Base-by-base conservation (phyloP, 805 yeast genomes). In the Sugiyamaella americana region DNA sequence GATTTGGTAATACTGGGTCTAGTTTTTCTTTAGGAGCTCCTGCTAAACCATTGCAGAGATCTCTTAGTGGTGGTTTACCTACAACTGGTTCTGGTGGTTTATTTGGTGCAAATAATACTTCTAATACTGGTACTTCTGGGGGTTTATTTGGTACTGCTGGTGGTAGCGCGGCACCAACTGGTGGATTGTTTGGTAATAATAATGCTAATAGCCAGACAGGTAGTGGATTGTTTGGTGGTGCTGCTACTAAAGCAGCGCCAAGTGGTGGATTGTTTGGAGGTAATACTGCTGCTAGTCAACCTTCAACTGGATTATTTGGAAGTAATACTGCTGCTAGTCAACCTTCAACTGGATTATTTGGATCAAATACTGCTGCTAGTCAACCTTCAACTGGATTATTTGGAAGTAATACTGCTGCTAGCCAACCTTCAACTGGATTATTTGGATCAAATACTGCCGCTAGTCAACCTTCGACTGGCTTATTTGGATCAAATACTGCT, bases 221-320 rank as follows among this genome's bases (percentile, higher is more conserved):
- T n/a, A n/a, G n/a, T n/a, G n/a, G n/a, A 29, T 29, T 29, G n/a
- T 29, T 29, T 29, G 34, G 34, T n/a, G 34, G 34, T 29, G 34
- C n/a, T 29, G 34, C 13, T 29, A 35, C 20, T 13, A 26, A 26
- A 8, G 32, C 32, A 8, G 32, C 32, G 8, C 13, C 32, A 8
- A 41, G 57, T 20, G 63, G 67, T n/a, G 64, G 66, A 10, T 50
- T 59, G 5, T 61, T 60, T 51, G 65, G 62, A 17, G 26, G 37
- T 8, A 47, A 43, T 19, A 5, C 41, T 13, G 13, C 11, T 26
- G 32, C 32, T 26, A 26, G 11, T 26, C 32, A 26, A 26, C 13
- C 32, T 8, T 41, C 58, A 20, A 62, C 66, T n/a, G 64, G 66
- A 8, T 50, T 59, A 5, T 59, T 60, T 51, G 65, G 62, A 17